Base-by-base conservation (phyloP, 1,284 basidiomycete species). In the Ceratobasidium sp. region DNA sequence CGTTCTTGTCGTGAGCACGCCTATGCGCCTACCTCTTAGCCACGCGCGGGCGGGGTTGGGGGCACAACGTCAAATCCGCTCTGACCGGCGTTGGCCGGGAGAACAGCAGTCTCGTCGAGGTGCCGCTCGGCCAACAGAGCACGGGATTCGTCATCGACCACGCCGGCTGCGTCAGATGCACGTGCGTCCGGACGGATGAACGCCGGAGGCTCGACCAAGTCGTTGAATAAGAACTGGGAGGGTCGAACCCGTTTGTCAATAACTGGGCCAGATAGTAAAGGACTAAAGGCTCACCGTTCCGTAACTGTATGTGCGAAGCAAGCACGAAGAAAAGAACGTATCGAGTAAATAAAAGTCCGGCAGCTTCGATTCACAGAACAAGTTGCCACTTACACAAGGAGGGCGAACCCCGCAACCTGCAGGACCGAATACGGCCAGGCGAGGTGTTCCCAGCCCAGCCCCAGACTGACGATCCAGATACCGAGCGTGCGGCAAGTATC, bases 401-500 rank as follows among this genome's bases (percentile, higher is more conserved):
- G 82, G 9, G 85, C 88, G 80, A 99, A 99, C 1, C 97, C 97
- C 14, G 88, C 77, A 55, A 98, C 86, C 80, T 99, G 97, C 21
- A 98, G 80, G 69, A 95, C 80, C 2, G 93, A 94, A 76, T 91
- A 89, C 2, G 94, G 93, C 82, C 89, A 93, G 39, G 92, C 79
- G 72, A 99, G 85, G 69, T 84, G 84, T 82, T 99, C 97, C 97
- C 97, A 99, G 0, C 97, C 97, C 39, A 98, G 82, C 1, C 84
- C 87, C 61, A 98, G 85, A 76, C 92, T 93, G 77, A 97, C 85
- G 73, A 94, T 82, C 93, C 93, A 97, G 78, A 97, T 99, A 26
- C 90, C 90, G 71, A 99, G 85, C 0, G 97, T 98, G 76, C 97
- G 87, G 83, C 96, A 98, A 4, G 97, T 97, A 80, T 99, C 97